Evolutionary conservation across 1,284 basidiomycete species (phyloP), one percentile per base, ranked within the genome.

Genomic region (Pulveroboletus sp.): DNA sequence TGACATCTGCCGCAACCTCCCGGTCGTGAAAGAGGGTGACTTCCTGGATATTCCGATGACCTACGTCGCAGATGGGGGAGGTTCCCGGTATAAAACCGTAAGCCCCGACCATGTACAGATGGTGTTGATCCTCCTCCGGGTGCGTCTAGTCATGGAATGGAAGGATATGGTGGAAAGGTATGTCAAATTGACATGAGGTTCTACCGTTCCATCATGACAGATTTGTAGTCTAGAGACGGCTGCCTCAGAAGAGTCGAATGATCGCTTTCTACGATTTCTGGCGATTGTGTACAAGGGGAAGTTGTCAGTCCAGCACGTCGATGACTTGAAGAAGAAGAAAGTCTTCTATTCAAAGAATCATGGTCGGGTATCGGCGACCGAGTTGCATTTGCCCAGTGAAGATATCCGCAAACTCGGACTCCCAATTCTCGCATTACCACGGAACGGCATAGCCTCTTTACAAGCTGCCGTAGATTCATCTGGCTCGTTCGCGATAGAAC

Each of bases 1-100:
- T 7, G 62, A 68, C 20, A 48, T 68, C 12, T 70, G 63, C 29
- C 31, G 20, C 14, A 36, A 54, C 28, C 46, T 72, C 22, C 59
- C 67, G 14, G 58, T 69, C 4, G 59, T 42, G 11, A 28, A n/a
- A 18, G 62, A 49, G 33, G 5, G 5, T 2, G 24, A 40, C 7
- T 57, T 65, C 36, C 12, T 33, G 9, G 25, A 28, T 14, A 46
- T 63, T 25, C 50, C 38, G 1, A 3, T 2, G 5, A 63, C 49
- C 47, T 26, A 17, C 7, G 49, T 61, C 9, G 49, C 60, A 17
- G 12, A 26, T 1, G 28, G 28, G 6, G 25, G 9, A 39, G 15
- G 43, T 31, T 50, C 52, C n/a, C 26, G 43, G 15, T 25, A 24
- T 26, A 42, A 4, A 38, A 4, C 8, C 1, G 46, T 58, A 24